Conservation (phyloP, 352 stramenopile genomes). For the Phytophthora pistaciae region DNA sequence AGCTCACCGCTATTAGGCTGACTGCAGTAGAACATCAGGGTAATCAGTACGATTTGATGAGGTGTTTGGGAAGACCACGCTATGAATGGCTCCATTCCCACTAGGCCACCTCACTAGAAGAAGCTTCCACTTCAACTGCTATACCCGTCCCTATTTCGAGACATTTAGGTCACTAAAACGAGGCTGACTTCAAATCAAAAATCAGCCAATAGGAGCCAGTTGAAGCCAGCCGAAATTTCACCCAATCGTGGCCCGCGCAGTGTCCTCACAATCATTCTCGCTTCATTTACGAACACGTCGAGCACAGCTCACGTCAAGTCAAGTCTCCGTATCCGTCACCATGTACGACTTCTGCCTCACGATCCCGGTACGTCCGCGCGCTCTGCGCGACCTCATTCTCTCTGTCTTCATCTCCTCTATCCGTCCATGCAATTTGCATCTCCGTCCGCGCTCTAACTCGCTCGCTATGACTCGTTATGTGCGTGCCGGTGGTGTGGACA, state of each 20-base stretch:
- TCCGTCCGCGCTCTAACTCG: neutral
- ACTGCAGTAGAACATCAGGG: too few species aligned
- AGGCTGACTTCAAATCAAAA: neutral
- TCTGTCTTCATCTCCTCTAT: conserved; percentile 12
- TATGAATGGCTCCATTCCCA: too few species aligned
- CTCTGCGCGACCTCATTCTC: neutral
- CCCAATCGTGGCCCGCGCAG: conserved; percentile 8
- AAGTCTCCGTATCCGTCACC: neutral
- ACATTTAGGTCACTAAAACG: neutral
- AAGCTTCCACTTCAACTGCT: too few species aligned
- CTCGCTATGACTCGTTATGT: conserved; percentile 1
- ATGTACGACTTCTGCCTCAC: conserved; percentile 93
- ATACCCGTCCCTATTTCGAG: neutral
- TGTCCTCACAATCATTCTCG: conserved; percentile 3
- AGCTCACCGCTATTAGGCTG: too few species aligned
- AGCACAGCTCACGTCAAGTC: neutral
- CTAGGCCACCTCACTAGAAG: too few species aligned
- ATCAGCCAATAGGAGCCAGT: conserved; percentile 33
- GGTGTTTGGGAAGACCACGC: too few species aligned
- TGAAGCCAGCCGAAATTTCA: conserved; percentile 21
- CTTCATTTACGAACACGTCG: conserved; percentile 4
- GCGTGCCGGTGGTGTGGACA: conserved; percentile 20
- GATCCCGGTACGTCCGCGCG: conserved; percentile 69
- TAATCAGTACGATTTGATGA: too few species aligned
- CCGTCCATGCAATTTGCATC: neutral